phyloP scores from a whole-genome alignment of 768 basidiomycete species.

The Leccinum uliginosum region DNA sequence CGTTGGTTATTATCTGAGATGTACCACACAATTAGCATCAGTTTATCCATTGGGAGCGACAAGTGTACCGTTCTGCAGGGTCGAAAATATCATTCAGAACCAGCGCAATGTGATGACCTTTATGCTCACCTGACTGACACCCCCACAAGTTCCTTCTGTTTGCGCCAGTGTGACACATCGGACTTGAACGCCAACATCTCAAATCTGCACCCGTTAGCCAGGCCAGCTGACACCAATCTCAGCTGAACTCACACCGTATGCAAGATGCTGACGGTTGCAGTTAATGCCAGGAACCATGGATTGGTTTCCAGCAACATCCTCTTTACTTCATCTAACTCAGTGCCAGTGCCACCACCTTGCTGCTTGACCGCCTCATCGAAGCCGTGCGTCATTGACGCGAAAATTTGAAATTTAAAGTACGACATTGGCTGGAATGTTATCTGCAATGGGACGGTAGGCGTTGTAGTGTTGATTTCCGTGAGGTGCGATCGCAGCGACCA shows the following conservation, averaged over 20 bases:
- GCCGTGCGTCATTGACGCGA: conserved; percentile 77
- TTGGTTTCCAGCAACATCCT: conserved; percentile 88
- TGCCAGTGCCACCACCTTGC: conserved; percentile 54
- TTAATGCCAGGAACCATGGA: conserved; percentile 83
- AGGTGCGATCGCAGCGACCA: conserved; percentile 86
- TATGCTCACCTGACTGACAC: conserved; percentile 79
- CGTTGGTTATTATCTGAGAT: conserved; percentile 78
- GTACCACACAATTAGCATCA: conserved; percentile 10
- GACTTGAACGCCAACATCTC: conserved; percentile 95
- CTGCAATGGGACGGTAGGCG: conserved; percentile 70
- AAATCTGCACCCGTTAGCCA: conserved; percentile 48
- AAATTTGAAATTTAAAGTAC: conserved; percentile 83
- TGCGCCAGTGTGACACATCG: conserved; percentile 93
- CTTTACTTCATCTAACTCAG: conserved; percentile 94
- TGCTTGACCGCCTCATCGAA: conserved; percentile 85
- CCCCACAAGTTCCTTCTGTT: conserved; percentile 91
- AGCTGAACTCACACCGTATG: conserved; percentile 70
- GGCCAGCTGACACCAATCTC: neutral
- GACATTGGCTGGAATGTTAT: conserved; percentile 84
- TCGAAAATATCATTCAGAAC: conserved; percentile 18
- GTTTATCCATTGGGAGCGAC: conserved; percentile 8
- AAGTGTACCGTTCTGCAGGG: conserved; percentile 49
- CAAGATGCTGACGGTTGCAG: conserved; percentile 78
- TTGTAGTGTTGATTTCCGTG: conserved; percentile 81
- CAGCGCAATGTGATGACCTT: conserved; percentile 4